Evolutionary conservation across 305 asterid genomes (phyloP), one percentile per base, ranked within the genome.

Genomic region (Petunia hybrid): DNA sequence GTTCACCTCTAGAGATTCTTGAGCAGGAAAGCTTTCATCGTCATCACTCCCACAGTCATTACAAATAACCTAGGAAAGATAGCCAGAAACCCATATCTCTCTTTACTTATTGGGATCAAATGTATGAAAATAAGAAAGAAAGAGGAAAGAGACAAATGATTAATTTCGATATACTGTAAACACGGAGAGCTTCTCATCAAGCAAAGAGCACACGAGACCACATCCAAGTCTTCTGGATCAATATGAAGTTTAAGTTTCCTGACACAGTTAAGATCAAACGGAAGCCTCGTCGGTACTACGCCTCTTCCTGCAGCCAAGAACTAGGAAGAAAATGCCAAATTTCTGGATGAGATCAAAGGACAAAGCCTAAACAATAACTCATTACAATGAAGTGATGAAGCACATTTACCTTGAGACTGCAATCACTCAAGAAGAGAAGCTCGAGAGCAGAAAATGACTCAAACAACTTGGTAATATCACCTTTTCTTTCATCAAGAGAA

Each of bases 381-480:
- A 22, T 22, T 10, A 7, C 70, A 60, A n/a, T 14, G 7, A 3
- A 43, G 5, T n/a, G 12, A 45, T 35, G 42, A 43, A n/a, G 45
- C 46, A 35, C 35, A 42, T 51, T 53, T 81, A 78, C 81, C 81
- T 45, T 71, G 31, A 55, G 60, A 55, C 60, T 10, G 13, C 16
- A 9, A 1, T 53, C 4, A 48, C 43, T 77, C 65, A 65, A 7
- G 5, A n/a, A 6, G 57, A 84, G 42, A 48, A 39, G 4, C 61
- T 76, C 63, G 22, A 84, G 79, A 69, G 1, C 43, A 36, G 82
- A 53, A 35, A 83, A 77, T n/a, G 71, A 4, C 36, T 55, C 14
- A 62, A 73, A 60, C 12, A 46, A 42, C 55, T 74, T 39, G 35
- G 13, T 4, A 7, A 22, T 14, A 38, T 13, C 13, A 45, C 45